Base-by-base conservation (phyloP, 441 rosid genomes). In the Viola pubescens region DNA sequence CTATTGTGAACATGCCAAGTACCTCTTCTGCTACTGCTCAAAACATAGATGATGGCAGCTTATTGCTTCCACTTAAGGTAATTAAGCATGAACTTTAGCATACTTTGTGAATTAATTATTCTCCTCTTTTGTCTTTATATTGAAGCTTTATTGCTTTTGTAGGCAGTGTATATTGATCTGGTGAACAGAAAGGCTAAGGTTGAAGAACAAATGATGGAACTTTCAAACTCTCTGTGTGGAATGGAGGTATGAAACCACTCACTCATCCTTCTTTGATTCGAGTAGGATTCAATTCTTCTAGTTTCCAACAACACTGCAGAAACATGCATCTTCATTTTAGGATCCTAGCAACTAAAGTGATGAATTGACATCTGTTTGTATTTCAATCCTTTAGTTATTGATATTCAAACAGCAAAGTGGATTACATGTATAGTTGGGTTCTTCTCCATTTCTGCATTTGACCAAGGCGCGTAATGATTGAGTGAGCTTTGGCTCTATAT, bases 161-260 rank as follows among this genome's bases (percentile, higher is more conserved):
- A 90, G 99, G 90, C 82, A 61, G 79, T 75, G 66, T 81, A 82
- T 58, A 57, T 56, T 5, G 80, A 85, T 53, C 67, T 90, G 74
- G 54, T 75, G 70, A 83, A 77, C 38, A 85, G 63, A 81, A 94
- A 86, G 77, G 65, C 73, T 46, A 67, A 69, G 54, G 68, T 85
- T 52, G 94, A 88, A 69, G 81, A 70, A 64, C 86, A 81, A 70
- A 73, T 94, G 14, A 53, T 48, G 71, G 73, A 78, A 53, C 63
- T 88, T 70, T 76, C 85, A 37, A 72, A 76, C 34, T 58, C 79
- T 53, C 60, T 92, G 56, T 64, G 52, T 43, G 71, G 70, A 67
- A 71, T 89, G 77, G 78, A 86, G 97, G 98, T 92, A 82, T 42
- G 10, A 13, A 11, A 64, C 2, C 34, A 26, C 2, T 26, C 34